Conservation (phyloP, 768 basidiomycete genomes). For the Hericium alpestre region DNA sequence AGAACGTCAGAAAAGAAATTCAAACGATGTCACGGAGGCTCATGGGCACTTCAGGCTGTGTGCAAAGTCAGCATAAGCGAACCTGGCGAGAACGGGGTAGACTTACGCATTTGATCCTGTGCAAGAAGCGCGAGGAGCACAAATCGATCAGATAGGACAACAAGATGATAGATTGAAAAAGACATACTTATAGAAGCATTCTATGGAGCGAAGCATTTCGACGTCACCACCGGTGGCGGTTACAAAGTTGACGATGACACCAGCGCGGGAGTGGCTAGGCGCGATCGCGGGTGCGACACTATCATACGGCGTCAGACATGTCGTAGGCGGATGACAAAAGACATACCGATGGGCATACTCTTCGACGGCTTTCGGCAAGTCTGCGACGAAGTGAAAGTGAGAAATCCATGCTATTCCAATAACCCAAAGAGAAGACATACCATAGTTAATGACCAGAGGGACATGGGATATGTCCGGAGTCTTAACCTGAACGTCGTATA, state of each 20-base stretch:
- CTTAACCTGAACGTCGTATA: conserved; percentile 92
- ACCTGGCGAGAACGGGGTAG: neutral
- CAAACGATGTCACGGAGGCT: conserved; percentile 84
- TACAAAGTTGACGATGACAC: conserved; percentile 92
- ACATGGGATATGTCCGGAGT: conserved; percentile 81
- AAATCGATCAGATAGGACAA: neutral
- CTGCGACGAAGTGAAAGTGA: conserved; percentile 25
- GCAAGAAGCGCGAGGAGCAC: neutral
- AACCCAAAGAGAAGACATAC: conserved; percentile 26
- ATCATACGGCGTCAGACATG: neutral
- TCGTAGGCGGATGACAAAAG: conserved; percentile 7
- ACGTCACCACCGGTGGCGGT: conserved; percentile 97
- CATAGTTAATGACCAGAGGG: conserved; percentile 92
- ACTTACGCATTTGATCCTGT: conserved; percentile 70
- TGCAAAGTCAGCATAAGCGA: conserved; percentile 14
- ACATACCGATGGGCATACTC: conserved; percentile 90
- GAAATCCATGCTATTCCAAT: neutral
- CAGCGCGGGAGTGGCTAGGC: conserved; percentile 75
- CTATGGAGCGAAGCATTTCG: conserved; percentile 96
- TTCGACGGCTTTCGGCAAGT: conserved; percentile 90
- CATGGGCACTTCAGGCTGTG: conserved; percentile 82
- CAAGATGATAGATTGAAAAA: neutral
- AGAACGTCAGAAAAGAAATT: conserved; percentile 40
- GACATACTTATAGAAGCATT: conserved; percentile 91
- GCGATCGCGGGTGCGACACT: conserved; percentile 84